A percentile compares a stretch with the other conserved stretches of the same genome.
Conservation (phyloP, 768 basidiomycete genomes). For the Naganishia friedmannii region DNA sequence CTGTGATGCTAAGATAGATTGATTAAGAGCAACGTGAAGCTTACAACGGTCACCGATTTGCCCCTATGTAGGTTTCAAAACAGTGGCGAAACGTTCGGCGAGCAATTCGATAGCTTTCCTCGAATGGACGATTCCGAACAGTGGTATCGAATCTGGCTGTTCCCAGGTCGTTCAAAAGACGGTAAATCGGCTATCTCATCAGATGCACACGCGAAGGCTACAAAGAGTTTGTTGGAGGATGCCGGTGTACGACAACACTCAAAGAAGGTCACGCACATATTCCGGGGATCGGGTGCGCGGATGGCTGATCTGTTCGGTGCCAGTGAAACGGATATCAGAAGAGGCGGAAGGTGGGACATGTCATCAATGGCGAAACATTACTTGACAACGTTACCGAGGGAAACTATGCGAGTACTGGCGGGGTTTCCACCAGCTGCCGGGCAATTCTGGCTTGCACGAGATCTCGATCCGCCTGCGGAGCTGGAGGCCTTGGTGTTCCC, state of each 20-base stretch:
- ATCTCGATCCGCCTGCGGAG: conserved; percentile 6
- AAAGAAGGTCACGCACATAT: conserved; percentile 11
- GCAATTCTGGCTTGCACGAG: background rate
- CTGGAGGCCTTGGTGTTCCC: background rate
- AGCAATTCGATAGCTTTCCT: background rate
- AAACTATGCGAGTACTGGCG: conserved; percentile 1
- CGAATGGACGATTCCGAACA: background rate
- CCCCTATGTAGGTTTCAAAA: background rate
- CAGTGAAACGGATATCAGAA: background rate
- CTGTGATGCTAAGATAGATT: too few species aligned
- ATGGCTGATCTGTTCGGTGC: conserved; percentile 9
- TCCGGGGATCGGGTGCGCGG: background rate
- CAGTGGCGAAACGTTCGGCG: conserved; percentile 5
- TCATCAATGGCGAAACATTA: background rate
- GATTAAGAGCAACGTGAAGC: background rate
- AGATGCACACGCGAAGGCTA: background rate
- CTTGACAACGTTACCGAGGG: background rate
- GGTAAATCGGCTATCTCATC: background rate
- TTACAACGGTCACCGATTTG: background rate
- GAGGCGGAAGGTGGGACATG: background rate
- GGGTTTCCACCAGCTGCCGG: background rate
- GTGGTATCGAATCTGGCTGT: background rate
- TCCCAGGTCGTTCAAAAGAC: background rate
- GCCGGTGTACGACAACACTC: background rate
- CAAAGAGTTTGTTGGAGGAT: background rate